Base-by-base conservation (phyloP, 2,329 filamentous ascomycete species). In the Grosmannia clavigera region DNA sequence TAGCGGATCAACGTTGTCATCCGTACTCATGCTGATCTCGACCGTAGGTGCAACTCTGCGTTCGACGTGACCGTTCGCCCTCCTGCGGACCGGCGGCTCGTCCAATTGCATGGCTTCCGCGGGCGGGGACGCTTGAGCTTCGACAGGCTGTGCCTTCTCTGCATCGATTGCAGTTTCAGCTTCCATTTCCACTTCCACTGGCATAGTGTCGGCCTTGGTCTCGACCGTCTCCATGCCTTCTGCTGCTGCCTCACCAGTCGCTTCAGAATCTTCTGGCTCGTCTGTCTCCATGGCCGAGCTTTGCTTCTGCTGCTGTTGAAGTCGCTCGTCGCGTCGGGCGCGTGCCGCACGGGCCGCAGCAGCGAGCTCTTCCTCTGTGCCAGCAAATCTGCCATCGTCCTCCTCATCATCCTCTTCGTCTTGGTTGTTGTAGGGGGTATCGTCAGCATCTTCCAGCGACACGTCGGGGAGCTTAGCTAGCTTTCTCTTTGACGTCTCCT, bases 401-500 rank as follows among this genome's bases (percentile, higher is more conserved):
- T 85, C 86, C 58, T 88, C 84, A 59, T 86, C 86, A 55, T 83
- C 84, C 60, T 84, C 83, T 56, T 80, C 79, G 61, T 78, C 78
- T 70, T 84, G 80, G 68, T 81, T 80, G 67, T 76, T 80, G 70
- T 84, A 81, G 66, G 81, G 78, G 61, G 79, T 79, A 70, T 81
- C 77, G 64, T 86, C 81, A 63, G 78, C 73, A 65, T 81, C 81
- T 68, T 86, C 82, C 59, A 88, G 77, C 59, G 86, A 82, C 61
- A 89, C 83, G 65, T 86, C 86, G 61, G 92, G 92, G 62, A 99
- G 84, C 74, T 92, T 94, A 70, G 90, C 90, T 65, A 99, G 82
- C 75, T 95, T 96, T 70, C 91, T 88, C 69, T 88, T 85, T 2
- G 86, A 87, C 38, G 84, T 86, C 67, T 95, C 90, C 67, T 96